Conservation (phyloP, 352 stramenopile species). For the Globisporangium perplexum region DNA sequence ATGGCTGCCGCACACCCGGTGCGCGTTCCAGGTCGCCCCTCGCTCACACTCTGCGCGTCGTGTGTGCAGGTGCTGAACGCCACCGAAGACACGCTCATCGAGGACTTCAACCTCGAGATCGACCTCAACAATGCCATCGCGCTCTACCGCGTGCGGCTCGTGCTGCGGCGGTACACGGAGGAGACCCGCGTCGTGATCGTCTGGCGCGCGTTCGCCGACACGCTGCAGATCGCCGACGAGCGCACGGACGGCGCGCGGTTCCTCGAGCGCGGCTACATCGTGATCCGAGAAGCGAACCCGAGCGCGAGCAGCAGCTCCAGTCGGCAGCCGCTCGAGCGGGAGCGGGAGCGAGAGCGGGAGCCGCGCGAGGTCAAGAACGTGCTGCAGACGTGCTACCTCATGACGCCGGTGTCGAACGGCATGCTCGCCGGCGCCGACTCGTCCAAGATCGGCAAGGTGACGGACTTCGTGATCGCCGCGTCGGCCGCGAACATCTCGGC, state of each 20-base stretch:
- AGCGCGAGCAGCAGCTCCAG: conserved; percentile 6
- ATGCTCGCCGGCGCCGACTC: not conserved
- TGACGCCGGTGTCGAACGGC: conserved; percentile 19
- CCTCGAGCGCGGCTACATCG: conserved; percentile 49
- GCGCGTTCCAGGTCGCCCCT: too few relatives aligned
- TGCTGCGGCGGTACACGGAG: conserved; percentile 43
- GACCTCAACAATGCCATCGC: conserved; percentile 36
- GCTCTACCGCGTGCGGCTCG: conserved; percentile 38
- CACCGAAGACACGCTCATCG: conserved; percentile 44
- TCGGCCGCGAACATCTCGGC: conserved; percentile 4
- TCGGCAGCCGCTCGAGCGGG: too few relatives aligned
- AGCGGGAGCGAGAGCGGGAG: too few relatives aligned
- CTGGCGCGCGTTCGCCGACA: conserved; percentile 46
- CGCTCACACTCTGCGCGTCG: too few relatives aligned
- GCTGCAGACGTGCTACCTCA: conserved; percentile 29
- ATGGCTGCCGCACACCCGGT: too few relatives aligned
- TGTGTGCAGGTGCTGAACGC: conserved; percentile 2
- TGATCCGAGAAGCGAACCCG: conserved; percentile 19
- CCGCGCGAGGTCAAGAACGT: conserved; percentile 2
- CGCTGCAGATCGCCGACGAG: conserved; percentile 34
- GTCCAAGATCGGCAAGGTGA: conserved; percentile 1
- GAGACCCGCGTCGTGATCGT: conserved; percentile 47
- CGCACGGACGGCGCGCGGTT: conserved; percentile 35
- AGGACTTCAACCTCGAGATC: conserved; percentile 49
- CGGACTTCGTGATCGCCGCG: conserved; percentile 6